These are phyloP conservation scores for Candolleomyces efflorescens DNA, from an alignment of 768 basidiomycete species.

Conservation along the genomic window DNA sequence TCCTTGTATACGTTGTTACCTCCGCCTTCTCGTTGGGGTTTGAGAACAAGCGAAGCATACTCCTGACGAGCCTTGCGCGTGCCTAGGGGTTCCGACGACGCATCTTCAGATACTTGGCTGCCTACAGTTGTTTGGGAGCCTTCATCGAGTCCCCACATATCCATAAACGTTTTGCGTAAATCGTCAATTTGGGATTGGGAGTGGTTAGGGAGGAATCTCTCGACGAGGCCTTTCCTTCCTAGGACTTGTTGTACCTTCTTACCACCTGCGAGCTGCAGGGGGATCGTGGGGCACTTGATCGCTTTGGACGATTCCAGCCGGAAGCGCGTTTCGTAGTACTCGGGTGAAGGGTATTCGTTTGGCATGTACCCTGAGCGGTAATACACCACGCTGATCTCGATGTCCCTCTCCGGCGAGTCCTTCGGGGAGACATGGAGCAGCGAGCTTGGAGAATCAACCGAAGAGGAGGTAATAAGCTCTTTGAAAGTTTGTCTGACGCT, in stretches of 20 bases:
- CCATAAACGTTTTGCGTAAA: slow-evolving; percentile 78
- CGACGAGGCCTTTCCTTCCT: slow-evolving; percentile 66
- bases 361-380: slow-evolving; percentile 90
- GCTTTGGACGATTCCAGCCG: slow-evolving; percentile 77
- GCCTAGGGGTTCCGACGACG: slow-evolving; percentile 33
- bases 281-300: slow-evolving; percentile 90
- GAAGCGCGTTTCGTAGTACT: slow-evolving; percentile 70
- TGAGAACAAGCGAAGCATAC: slow-evolving; percentile 70
- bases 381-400: slow-evolving; percentile 87
- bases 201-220: slow-evolving; percentile 58
- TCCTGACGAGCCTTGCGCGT: slow-evolving; percentile 48
- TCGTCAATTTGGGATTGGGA: slow-evolving; percentile 39
- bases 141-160: slow-evolving; percentile 74
- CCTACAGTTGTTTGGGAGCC: slow-evolving; percentile 25
- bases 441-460: slow-evolving; percentile 43
- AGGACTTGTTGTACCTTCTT: slow-evolving; percentile 96
- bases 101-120: neutral
- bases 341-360: slow-evolving; percentile 63
- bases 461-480: slow-evolving; percentile 57
- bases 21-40: slow-evolving; percentile 97
- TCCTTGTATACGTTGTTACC: slow-evolving; percentile 93
- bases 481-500: slow-evolving; percentile 74
- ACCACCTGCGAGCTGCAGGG: slow-evolving; percentile 90
- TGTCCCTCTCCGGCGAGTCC: slow-evolving; percentile 23
- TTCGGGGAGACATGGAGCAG: slow-evolving; percentile 37